Percentiles rank a stretch among this genome's conserved stretches.
Evolutionary conservation across 2,329 filamentous ascomycete genomes (phyloP).

Genomic region (Claviceps monticola): DNA sequence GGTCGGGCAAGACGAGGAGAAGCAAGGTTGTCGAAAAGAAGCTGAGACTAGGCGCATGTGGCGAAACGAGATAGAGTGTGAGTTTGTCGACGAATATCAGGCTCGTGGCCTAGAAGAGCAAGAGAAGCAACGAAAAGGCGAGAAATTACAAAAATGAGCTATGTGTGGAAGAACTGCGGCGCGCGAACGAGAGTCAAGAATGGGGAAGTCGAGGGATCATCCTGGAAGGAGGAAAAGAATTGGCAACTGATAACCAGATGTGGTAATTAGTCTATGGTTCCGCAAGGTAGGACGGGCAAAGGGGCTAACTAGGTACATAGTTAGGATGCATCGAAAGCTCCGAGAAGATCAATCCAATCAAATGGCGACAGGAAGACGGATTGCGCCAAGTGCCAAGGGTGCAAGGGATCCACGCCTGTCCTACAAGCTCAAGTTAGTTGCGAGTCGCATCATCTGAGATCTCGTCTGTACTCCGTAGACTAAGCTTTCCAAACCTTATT

Average conservation of each 20-base stretch:
- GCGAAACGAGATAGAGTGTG: background rate
- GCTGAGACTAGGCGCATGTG: background rate
- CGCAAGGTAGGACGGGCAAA: too few species aligned
- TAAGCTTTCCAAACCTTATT: too few species aligned
- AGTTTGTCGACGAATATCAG: background rate
- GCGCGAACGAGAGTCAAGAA: background rate
- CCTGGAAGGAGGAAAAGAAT: background rate
- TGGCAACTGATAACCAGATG: background rate
- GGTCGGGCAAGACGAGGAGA: background rate
- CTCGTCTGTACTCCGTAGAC: too few species aligned
- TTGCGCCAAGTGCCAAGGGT: too few species aligned
- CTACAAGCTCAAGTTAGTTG: too few species aligned
- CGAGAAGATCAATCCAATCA: too few species aligned
- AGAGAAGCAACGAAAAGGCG: background rate
- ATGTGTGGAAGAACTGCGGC: background rate
- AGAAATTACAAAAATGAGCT: background rate
- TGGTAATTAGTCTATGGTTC: background rate
- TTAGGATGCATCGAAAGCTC: too few species aligned
- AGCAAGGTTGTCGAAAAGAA: background rate
- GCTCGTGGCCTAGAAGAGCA: background rate
- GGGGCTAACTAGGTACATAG: too few species aligned
- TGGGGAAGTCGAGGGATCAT: background rate
- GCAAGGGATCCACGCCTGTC: too few species aligned
- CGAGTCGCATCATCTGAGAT: too few species aligned
- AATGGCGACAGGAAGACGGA: too few species aligned